phyloP scores from a whole-genome alignment of 441 rosid genomes.

The Populus tomentosa region DNA sequence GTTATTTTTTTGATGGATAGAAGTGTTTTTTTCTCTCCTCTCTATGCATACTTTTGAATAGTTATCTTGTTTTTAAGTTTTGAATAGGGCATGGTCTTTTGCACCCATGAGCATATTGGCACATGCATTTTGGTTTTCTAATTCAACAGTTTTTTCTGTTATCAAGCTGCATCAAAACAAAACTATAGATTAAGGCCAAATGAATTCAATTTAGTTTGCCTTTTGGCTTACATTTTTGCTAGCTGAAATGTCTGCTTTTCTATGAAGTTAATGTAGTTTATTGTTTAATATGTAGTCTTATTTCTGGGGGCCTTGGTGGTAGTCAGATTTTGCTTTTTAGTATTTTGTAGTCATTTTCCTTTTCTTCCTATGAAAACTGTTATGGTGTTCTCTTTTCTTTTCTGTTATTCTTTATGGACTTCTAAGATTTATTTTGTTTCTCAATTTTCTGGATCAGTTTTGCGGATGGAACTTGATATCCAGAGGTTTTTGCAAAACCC shows the following conservation, averaged over 20 bases:
- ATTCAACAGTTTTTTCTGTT: neutral
- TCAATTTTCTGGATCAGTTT: slow-evolving; percentile 40
- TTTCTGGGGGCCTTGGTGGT: too few species aligned
- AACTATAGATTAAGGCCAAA: neutral
- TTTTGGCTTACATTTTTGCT: neutral
- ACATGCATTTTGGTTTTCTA: neutral
- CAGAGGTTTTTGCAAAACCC: slow-evolving; percentile 75
- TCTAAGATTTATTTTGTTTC: neutral
- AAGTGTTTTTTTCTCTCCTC: neutral
- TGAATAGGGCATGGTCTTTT: neutral
- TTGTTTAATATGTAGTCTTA: too few species aligned
- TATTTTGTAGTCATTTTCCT: neutral
- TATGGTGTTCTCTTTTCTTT: neutral
- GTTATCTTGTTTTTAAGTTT: neutral
- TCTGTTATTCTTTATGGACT: neutral
- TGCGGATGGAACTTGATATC: slow-evolving; percentile 91
- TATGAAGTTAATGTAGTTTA: too few species aligned
- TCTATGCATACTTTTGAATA: neutral
- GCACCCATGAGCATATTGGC: neutral
- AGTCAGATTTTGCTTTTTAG: too few species aligned
- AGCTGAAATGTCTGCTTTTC: neutral
- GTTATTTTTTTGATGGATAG: neutral
- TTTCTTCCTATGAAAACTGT: neutral
- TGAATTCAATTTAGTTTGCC: neutral
- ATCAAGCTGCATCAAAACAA: neutral